These are phyloP conservation scores for Eimeria tenella DNA, from an alignment of 169 alveolate genomes.

Conservation along the genomic window DNA sequence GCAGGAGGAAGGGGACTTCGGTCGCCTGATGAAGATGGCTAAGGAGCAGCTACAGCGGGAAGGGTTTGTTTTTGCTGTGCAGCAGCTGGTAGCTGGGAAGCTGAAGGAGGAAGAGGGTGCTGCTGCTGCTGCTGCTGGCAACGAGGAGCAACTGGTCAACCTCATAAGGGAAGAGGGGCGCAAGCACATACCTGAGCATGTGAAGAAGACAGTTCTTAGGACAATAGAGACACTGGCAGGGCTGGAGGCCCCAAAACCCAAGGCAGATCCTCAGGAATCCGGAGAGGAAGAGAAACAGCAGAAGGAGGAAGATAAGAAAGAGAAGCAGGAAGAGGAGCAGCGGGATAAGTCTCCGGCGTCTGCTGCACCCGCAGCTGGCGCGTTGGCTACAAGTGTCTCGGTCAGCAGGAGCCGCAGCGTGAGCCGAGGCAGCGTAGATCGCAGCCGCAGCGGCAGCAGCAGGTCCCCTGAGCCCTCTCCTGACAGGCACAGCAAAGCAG, in stretches of 20 bases:
- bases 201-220: neutral
- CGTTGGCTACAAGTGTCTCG: neutral
- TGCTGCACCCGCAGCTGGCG: neutral
- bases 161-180: constrained; percentile 6
- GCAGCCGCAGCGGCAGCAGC: constrained; percentile 4
- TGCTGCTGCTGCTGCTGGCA: neutral
- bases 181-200: neutral
- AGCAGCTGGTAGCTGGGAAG: constrained; percentile 13
- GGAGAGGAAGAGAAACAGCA: neutral
- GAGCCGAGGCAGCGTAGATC: neutral
- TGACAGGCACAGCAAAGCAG: neutral
- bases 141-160: neutral
- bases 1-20: neutral
- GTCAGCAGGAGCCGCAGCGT: constrained; percentile 11
- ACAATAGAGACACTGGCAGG: neutral
- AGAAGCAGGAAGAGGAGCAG: neutral
- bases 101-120: neutral
- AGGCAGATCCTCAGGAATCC: neutral
- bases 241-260: neutral
- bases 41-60: constrained; percentile 31
- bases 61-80: neutral
- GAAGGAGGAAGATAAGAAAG: neutral
- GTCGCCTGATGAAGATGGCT: neutral
- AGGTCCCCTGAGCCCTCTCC: neutral
- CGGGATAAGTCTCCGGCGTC: neutral